A percentile compares a stretch with the other conserved stretches of the same genome.
Evolutionary conservation across 345 rosid genomes (phyloP).

Genomic region (Eucalyptus curtisii): DNA sequence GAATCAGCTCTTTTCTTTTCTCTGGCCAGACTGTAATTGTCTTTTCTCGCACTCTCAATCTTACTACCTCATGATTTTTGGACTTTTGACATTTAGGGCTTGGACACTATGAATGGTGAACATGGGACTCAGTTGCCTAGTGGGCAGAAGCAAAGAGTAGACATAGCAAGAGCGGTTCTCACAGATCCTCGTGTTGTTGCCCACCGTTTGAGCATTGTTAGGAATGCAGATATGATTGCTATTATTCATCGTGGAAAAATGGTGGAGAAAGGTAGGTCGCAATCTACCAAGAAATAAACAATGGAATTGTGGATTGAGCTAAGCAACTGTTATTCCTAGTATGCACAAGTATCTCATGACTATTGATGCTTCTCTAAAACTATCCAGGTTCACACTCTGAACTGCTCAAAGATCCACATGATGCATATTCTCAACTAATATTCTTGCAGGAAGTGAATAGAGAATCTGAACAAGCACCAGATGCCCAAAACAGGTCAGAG

Average conservation of each 20-base stretch:
- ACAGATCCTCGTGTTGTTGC: constrained; percentile 21
- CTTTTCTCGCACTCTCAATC: neutral
- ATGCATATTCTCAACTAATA: neutral
- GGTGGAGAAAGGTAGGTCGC: constrained; percentile 18
- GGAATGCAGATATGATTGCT: constrained; percentile 13
- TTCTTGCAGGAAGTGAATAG: neutral
- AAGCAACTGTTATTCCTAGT: neutral
- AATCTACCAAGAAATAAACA: neutral
- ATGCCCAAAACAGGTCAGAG: neutral
- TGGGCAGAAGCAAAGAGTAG: constrained; percentile 32
- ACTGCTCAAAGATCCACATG: constrained; percentile 49
- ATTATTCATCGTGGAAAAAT: constrained; percentile 20
- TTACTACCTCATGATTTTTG: neutral
- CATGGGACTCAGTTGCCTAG: constrained; percentile 31
- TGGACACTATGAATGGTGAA: neutral
- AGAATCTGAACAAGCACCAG: neutral
- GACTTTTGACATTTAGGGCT: neutral
- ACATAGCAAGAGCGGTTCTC: constrained; percentile 25
- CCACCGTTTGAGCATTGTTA: constrained; percentile 19
- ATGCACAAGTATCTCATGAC: neutral
- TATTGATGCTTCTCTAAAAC: neutral
- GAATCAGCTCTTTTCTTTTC: neutral
- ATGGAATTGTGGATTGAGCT: neutral
- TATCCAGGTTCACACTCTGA: constrained; percentile 47
- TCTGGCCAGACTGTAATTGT: neutral